These are phyloP conservation scores for Triticum dicoccoides DNA, from an alignment of 176 grass and related monocot genomes.

Conservation along the genomic window DNA sequence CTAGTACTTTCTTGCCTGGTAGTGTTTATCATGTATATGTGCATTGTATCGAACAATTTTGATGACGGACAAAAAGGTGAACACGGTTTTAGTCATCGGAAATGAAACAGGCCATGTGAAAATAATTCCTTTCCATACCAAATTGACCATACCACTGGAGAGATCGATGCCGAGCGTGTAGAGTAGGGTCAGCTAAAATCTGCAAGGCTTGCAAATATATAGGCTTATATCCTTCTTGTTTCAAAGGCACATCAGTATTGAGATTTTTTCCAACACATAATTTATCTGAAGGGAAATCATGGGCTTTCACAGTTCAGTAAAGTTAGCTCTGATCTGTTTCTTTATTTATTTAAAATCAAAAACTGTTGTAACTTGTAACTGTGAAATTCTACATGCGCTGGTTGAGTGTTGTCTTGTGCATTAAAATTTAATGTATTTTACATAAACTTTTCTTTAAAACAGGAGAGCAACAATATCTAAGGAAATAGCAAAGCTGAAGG, in stretches of 20 bases:
- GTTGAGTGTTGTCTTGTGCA: background rate
- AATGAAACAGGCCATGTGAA: background rate
- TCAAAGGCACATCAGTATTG: background rate
- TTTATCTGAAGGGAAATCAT: background rate
- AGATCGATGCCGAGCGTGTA: background rate
- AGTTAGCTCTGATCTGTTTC: background rate
- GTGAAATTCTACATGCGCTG: background rate
- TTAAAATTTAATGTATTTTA: background rate
- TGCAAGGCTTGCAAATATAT: background rate
- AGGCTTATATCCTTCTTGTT: background rate
- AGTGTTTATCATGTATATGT: background rate
- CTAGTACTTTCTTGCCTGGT: slow-evolving; percentile 7
- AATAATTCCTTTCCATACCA: background rate
- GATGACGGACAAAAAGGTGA: background rate
- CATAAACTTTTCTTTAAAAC: slow-evolving; percentile 3
- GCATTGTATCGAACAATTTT: background rate
- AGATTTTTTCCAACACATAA: background rate
- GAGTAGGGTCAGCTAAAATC: background rate
- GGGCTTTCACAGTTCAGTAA: background rate
- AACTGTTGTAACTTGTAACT: background rate
- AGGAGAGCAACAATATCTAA: slow-evolving; percentile 86
- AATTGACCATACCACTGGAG: background rate
- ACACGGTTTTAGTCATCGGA: background rate
- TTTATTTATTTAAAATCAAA: background rate
- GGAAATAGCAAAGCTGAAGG: slow-evolving; percentile 86